Base-by-base conservation (phyloP, 345 rosid species). In the Atalantia buxifolia region DNA sequence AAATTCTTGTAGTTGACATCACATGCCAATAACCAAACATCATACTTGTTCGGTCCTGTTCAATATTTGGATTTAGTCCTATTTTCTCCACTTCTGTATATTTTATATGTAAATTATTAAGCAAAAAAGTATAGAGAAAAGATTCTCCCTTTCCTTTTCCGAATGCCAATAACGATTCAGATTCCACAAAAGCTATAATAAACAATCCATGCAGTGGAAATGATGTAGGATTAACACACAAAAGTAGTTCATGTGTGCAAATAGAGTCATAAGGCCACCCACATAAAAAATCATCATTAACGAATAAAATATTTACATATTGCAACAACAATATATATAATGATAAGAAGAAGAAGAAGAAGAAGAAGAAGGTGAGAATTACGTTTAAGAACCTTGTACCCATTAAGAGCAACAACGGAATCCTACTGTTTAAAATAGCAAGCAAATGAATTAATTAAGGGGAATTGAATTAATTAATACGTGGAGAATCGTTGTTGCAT, bases 401-500 rank as follows among this genome's bases (percentile, higher is more conserved):
- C 63, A 53, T 33, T 33, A 12, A 71, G 59, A 66, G 71, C 30
- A 71, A 55, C 63, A 81, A 60, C 28, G 71, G 42, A 71, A 7
- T 72, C 76, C 72, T 73, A 3, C 8, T 10, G 53, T 7, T 8
- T 42, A 2, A 33, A 31, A 50, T 4, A n/a, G 50, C 5, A 12
- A 45, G 4, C 50, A 45, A 45, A 45, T 45, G 50, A 45, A 45
- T 45, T 45, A 14, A 14, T 31, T 35, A 38, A n/a, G 1, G 30
- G 2, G 38, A 33, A 31, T 21, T 36, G 2, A 9, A 14, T 25
- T 3, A 79, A n/a, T 6, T 57, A 42, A 1, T n/a, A 75, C 50
- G 85, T 45, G 82, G 72, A 71, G 82, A 80, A 80, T 80, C 75
- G 79, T 74, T 76, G 57, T 69, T 71, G 53, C 38, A 71, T 71